Evolutionary conservation across 805 yeast genomes (phyloP), one percentile per base, ranked within the genome.

Genomic region (Kodamaea nitidulidarum): DNA sequence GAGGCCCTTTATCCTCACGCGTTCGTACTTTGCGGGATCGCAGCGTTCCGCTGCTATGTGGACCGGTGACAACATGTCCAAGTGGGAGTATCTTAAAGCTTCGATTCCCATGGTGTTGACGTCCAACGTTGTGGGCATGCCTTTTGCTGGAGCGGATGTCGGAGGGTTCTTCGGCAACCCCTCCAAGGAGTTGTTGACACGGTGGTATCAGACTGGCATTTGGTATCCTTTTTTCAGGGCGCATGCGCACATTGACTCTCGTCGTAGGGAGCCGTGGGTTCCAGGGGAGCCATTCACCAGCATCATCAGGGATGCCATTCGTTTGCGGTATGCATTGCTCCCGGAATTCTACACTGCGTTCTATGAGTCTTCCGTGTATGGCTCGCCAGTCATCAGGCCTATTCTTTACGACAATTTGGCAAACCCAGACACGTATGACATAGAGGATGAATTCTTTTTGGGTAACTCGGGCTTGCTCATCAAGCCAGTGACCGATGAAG

Each of bases 81-180:
- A 75, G 48, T 93, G 98, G 98, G 93, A 83, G 46, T 84, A 88
- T 52, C 69, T 93, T 44, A 71, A 74, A 49, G 71, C 77, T 4
- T 86, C 96, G 0, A 73, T 88, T 32, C 96, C 98, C 5, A 90
- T 88, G 96, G 60, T 87, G 11, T 67, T 93, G 43, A 85, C 95
- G 3, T 74, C 81, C 47, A 88, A 88, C 34, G 66, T 86, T 20
- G 86, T 78, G 1, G 95, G 95, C 7, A 81, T 80, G 80, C 96
- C 96, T 21, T 91, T 90, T 63, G 75, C 84, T 5, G 99, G 99
- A 7, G 91, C 96, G 7, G 99, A 93, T 65, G 91, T 93, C 33
- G 98, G 96, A 24, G 98, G 99, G 0, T 93, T 93, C 56, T 90
- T 88, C 55, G 95, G 95, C 3, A 75, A 93, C 56, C 98, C 98